Conservation (phyloP, 139 green algal genomes). For the Micractinium sp. region DNA sequence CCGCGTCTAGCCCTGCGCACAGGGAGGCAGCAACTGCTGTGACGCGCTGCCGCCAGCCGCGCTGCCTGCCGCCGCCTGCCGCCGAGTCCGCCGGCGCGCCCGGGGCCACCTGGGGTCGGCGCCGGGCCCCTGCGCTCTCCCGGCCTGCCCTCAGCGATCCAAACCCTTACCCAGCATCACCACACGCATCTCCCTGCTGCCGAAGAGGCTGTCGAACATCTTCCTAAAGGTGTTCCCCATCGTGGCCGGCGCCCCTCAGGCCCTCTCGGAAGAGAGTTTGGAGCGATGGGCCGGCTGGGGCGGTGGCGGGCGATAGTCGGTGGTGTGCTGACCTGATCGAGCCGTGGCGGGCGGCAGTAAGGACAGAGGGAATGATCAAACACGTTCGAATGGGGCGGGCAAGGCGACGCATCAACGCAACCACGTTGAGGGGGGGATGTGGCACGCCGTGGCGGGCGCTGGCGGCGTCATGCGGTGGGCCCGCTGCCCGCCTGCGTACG, state of each 20-base stretch:
- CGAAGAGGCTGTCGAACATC: constrained; percentile 86
- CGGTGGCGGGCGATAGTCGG: no score
- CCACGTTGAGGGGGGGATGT: no score
- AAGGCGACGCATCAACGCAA: no score
- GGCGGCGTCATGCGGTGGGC: no score
- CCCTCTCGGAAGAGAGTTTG: no score
- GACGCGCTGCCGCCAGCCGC: neutral
- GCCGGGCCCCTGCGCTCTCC: neutral
- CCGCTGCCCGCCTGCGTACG: no score
- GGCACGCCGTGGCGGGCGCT: no score
- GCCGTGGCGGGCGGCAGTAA: no score
- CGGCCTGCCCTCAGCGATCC: neutral
- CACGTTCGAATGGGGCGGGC: no score
- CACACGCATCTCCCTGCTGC: constrained; percentile 94
- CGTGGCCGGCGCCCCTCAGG: neutral
- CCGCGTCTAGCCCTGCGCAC: constrained; percentile 86
- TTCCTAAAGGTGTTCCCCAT: constrained; percentile 80
- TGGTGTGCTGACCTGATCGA: no score
- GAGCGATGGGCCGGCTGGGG: no score
- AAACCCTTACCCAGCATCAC: constrained; percentile 75
- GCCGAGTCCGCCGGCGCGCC: neutral
- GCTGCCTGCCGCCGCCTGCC: neutral
- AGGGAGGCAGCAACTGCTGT: neutral
- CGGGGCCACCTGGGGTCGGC: neutral
- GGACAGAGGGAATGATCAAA: no score